Conservation (phyloP, 495 filamentous ascomycete genomes). For the Daldinia grandis region DNA sequence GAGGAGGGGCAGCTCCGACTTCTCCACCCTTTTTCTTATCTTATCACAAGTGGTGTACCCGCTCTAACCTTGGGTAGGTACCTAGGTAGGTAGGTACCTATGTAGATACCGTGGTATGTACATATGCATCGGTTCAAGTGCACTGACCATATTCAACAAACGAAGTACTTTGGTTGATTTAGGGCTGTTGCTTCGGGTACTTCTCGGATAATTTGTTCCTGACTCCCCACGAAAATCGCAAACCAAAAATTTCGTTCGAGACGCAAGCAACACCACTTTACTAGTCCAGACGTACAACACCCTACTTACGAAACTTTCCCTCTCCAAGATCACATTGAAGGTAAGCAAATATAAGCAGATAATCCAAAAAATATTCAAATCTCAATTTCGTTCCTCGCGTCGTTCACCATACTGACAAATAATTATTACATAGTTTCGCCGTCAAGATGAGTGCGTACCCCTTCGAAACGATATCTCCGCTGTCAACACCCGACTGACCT, state of each 20-base stretch:
- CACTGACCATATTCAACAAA: neutral
- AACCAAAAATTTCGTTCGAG: conserved; percentile 40
- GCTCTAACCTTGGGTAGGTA: too few relatives aligned
- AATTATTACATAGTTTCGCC: conserved; percentile 35
- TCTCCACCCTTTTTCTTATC: conserved; percentile 8
- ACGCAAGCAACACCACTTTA: conserved; percentile 15
- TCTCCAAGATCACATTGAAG: conserved; percentile 42
- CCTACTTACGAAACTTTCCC: conserved; percentile 31
- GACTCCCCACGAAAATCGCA: conserved; percentile 46
- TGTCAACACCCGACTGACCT: conserved; percentile 44
- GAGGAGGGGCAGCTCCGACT: conserved; percentile 22
- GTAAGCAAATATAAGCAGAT: conserved; percentile 19
- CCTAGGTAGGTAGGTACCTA: too few relatives aligned
- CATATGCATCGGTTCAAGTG: neutral
- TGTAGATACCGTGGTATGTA: too few relatives aligned
- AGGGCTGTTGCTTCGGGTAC: conserved; percentile 40
- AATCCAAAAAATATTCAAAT: neutral
- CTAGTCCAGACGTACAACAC: conserved; percentile 11
- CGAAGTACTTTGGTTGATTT: neutral
- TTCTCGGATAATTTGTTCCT: conserved; percentile 42
- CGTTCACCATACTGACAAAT: conserved; percentile 25
- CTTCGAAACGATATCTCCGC: conserved; percentile 13
- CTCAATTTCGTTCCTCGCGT: neutral
- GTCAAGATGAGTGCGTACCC: conserved; percentile 49
- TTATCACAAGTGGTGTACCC: conserved; percentile 12